Conservation (phyloP, 257 asterid species). For the Nicotiana knightiana region DNA sequence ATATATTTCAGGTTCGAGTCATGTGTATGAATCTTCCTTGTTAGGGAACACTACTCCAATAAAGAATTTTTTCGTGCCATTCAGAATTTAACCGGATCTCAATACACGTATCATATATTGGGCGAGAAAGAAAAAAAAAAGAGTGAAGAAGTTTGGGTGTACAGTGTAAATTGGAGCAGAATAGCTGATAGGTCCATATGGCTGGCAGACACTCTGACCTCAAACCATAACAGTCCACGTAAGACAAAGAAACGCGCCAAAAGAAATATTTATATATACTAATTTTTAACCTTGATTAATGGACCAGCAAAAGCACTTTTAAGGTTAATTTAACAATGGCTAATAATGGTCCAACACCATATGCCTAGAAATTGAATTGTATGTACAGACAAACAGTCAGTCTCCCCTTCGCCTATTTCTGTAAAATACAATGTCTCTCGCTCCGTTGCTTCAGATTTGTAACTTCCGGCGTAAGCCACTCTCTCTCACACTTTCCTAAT, state of each 20-base stretch:
- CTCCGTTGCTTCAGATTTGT: not conserved
- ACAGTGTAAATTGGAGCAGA: not conserved
- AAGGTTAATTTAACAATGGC: not conserved
- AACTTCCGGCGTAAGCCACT: not conserved
- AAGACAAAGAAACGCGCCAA: not conserved
- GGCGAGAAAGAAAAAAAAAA: too few species aligned
- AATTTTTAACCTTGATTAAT: not conserved
- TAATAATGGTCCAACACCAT: not conserved
- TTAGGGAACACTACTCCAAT: too few species aligned
- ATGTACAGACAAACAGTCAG: not conserved
- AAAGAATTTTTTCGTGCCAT: fast-evolving
- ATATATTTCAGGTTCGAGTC: too few species aligned
- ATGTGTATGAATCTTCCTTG: fast-evolving
- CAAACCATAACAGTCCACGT: not conserved
- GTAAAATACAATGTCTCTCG: not conserved
- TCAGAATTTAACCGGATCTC: too few species aligned
- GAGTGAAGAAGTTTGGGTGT: not conserved
- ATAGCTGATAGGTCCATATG: not conserved
- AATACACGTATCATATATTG: too few species aligned
- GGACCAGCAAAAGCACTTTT: not conserved
- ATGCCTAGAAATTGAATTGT: not conserved
- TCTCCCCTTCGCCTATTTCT: not conserved
- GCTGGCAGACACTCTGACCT: not conserved
- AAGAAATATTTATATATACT: not conserved
- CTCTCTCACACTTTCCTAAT: not conserved